phyloP scores from a whole-genome alignment of 257 asterid species.

The Salvia rosmarinus region DNA sequence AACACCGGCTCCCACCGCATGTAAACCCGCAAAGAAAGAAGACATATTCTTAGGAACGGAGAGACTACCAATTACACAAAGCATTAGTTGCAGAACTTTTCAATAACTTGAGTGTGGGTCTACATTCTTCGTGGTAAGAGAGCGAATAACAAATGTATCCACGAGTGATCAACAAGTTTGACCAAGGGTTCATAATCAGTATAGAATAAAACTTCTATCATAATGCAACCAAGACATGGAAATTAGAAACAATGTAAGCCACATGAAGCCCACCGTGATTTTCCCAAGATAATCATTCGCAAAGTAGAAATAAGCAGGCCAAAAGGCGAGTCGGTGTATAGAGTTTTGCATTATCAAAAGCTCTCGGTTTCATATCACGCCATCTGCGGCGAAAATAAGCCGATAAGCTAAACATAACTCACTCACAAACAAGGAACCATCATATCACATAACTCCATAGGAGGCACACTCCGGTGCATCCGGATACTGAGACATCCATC shows the following conservation, averaged over 20 bases:
- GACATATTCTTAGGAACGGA: constrained; percentile 46
- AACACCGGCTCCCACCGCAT: constrained; percentile 68
- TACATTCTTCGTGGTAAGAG: constrained; percentile 37
- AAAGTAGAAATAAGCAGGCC: constrained; percentile 59
- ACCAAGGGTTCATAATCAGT: constrained; percentile 64
- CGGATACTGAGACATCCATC: no score
- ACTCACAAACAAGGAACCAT: no score
- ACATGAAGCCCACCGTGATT: constrained; percentile 59
- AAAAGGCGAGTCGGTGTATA: constrained; percentile 56
- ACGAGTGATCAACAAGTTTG: constrained; percentile 58
- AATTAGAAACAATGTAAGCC: constrained; percentile 16
- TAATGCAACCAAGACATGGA: constrained; percentile 29
- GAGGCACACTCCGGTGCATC: no score
- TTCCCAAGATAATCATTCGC: constrained; percentile 52
- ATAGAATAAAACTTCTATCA: constrained; percentile 22
- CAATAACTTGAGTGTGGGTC: no score
- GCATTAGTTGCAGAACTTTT: no score
- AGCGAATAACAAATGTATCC: constrained; percentile 50
- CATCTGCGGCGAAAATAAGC: no score
- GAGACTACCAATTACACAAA: constrained; percentile 63
- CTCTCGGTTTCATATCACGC: no score
- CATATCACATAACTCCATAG: no score
- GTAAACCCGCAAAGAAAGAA: constrained; percentile 44
- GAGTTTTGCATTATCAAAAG: no score
- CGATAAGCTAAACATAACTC: no score